phyloP scores from a whole-genome alignment of 2,329 filamentous ascomycete species.

The Pestalotiopsis sp. region DNA sequence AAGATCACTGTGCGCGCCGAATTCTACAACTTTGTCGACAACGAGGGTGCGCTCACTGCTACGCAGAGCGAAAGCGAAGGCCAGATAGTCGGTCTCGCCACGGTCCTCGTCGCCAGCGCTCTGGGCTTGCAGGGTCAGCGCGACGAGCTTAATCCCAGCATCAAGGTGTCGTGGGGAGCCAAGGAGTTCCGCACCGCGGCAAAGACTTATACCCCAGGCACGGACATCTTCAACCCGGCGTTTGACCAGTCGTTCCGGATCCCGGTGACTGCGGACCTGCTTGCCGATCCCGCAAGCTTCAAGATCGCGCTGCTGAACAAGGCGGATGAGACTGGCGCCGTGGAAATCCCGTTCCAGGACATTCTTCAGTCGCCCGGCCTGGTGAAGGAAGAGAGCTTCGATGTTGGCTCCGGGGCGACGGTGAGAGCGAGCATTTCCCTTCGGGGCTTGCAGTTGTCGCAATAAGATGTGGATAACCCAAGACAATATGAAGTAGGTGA shows the following conservation, averaged over 20 bases:
- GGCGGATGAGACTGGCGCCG: slow-evolving; percentile 30
- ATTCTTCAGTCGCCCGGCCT: slow-evolving; percentile 32
- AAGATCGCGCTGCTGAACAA: slow-evolving; percentile 35
- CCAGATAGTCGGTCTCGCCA: slow-evolving; percentile 39
- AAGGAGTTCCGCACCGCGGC: slow-evolving; percentile 41
- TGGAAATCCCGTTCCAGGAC: slow-evolving; percentile 36
- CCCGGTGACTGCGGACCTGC: slow-evolving; percentile 33
- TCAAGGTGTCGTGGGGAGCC: slow-evolving; percentile 42
- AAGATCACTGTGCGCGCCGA: slow-evolving; percentile 36
- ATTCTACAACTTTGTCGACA: slow-evolving; percentile 41
- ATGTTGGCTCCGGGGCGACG: slow-evolving; percentile 33
- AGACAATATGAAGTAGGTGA: no score
- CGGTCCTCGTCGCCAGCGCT: slow-evolving; percentile 42
- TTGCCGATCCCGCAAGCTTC: slow-evolving; percentile 28
- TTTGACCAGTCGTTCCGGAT: slow-evolving; percentile 47
- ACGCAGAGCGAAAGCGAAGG: slow-evolving; percentile 25
- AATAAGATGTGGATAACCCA: not conserved
- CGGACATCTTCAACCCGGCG: slow-evolving; percentile 47
- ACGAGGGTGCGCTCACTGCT: slow-evolving; percentile 30
- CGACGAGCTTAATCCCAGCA: slow-evolving; percentile 44
- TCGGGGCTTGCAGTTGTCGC: slow-evolving; percentile 25
- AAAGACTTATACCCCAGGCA: slow-evolving; percentile 43
- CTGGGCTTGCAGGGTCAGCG: slow-evolving; percentile 41
- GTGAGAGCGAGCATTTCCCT: slow-evolving; percentile 37
- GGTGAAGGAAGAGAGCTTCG: slow-evolving; percentile 32